Conservation (phyloP, 176 grass and related monocot species). For the Phoenix dactylifera region DNA sequence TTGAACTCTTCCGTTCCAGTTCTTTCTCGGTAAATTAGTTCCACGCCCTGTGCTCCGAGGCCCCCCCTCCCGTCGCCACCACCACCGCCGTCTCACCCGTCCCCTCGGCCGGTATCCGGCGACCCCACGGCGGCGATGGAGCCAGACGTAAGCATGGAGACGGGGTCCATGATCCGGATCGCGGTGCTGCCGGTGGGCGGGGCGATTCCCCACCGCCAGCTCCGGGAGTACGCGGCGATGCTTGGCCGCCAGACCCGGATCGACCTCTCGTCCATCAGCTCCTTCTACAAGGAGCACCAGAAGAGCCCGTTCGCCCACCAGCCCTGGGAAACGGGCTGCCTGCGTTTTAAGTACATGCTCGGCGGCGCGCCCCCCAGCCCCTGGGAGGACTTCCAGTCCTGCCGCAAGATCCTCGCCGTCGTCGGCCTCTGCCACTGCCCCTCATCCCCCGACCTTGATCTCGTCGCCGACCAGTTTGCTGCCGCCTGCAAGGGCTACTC, state of each 20-base stretch:
- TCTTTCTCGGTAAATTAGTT: too few species aligned
- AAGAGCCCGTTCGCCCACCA: constrained; percentile 86
- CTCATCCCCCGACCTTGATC: constrained; percentile 53
- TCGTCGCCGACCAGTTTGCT: constrained; percentile 50
- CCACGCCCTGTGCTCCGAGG: too few species aligned
- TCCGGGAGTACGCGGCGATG: constrained; percentile 72
- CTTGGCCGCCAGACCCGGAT: constrained; percentile 58
- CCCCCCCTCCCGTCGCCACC: too few species aligned
- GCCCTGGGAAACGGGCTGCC: constrained; percentile 70
- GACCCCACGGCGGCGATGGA: constrained; percentile 41
- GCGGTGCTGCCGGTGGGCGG: constrained; percentile 80
- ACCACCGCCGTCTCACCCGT: not conserved
- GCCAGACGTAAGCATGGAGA: constrained; percentile 96
- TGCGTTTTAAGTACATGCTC: constrained; percentile 85
- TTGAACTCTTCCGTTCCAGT: too few species aligned
- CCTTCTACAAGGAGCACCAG: constrained; percentile 97
- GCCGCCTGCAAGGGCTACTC: constrained; percentile 46
- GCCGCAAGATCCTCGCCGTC: constrained; percentile 90
- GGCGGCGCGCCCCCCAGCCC: constrained; percentile 69
- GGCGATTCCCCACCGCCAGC: constrained; percentile 45
- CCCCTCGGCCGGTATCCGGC: not conserved
- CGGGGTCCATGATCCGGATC: constrained; percentile 67
- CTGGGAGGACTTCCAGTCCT: constrained; percentile 99
- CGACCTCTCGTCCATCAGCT: constrained; percentile 62
- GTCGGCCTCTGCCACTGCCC: constrained; percentile 83